These are phyloP conservation scores for Arabidopsis thaliana DNA, from an alignment of 345 rosid species.

Conservation along the genomic window DNA sequence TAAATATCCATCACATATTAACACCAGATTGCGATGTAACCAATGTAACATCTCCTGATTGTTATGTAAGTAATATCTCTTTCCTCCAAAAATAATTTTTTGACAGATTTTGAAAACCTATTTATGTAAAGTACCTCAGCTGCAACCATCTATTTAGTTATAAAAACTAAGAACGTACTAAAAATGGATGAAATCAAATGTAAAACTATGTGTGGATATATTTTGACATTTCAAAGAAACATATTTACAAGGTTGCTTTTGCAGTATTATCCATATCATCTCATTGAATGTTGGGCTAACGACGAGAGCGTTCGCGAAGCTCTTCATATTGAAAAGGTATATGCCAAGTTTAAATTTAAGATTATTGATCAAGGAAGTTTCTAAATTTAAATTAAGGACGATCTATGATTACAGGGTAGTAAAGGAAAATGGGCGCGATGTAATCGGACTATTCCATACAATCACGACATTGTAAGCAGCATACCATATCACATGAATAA, in stretches of 20 bases:
- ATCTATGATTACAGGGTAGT: conserved; percentile 23
- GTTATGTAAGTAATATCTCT: conserved; percentile 1
- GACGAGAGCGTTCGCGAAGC: conserved; percentile 20
- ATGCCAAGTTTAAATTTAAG: neutral
- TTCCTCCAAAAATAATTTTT: too few relatives aligned
- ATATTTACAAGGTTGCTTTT: conserved; percentile 3
- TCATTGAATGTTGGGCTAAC: conserved; percentile 28
- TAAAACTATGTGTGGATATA: neutral
- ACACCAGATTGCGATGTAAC: neutral
- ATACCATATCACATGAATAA: conserved; percentile 21
- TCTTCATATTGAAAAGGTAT: conserved; percentile 31
- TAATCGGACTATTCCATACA: conserved; percentile 23
- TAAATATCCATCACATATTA: neutral
- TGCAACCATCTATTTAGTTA: too few relatives aligned
- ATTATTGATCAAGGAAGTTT: neutral
- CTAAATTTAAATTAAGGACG: neutral
- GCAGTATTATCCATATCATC: conserved; percentile 18
- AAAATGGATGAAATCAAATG: too few relatives aligned
- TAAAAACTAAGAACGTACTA: too few relatives aligned
- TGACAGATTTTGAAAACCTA: too few relatives aligned
- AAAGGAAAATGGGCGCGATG: conserved; percentile 26
- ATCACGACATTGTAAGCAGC: conserved; percentile 3
- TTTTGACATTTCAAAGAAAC: neutral
- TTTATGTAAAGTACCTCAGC: too few relatives aligned
- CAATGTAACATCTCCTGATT: conserved; percentile 15